Conservation (phyloP, 495 filamentous ascomycete genomes). For the Trichoderma parareesei region DNA sequence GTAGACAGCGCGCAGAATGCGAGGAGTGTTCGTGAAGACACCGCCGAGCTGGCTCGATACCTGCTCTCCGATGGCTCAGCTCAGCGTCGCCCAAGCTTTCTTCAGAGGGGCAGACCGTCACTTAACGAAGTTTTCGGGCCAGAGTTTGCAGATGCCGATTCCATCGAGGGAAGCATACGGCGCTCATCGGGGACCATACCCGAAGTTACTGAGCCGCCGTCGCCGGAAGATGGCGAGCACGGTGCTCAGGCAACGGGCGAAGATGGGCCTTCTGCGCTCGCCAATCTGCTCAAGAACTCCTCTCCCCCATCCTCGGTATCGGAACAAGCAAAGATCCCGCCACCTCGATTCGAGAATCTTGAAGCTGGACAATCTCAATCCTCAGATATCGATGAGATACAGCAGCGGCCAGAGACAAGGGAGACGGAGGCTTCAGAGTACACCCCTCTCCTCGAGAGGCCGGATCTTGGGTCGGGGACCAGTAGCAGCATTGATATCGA, state of each 20-base stretch:
- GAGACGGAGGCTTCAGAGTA: neutral
- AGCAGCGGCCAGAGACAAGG: neutral
- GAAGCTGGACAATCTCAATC: neutral
- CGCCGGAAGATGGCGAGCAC: slow-evolving; percentile 29
- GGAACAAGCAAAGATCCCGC: neutral
- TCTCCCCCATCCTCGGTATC: neutral
- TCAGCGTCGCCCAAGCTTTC: slow-evolving; percentile 32
- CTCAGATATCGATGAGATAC: neutral
- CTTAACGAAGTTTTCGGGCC: neutral
- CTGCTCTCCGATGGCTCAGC: slow-evolving; percentile 60
- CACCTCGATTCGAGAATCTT: neutral
- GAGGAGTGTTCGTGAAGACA: slow-evolving; percentile 77
- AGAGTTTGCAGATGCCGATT: slow-evolving; percentile 13
- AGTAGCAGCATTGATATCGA: slow-evolving; percentile 28
- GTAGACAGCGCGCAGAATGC: slow-evolving; percentile 65
- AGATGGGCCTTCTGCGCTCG: neutral
- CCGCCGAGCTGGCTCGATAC: slow-evolving; percentile 80
- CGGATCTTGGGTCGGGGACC: neutral
- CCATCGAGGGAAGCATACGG: slow-evolving; percentile 11
- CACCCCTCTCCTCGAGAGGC: slow-evolving; percentile 4
- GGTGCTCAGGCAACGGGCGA: neutral
- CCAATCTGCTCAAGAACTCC: neutral
- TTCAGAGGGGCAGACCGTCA: slow-evolving; percentile 20
- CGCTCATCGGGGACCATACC: slow-evolving; percentile 36
- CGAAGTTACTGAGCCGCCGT: slow-evolving; percentile 54